A percentile compares a stretch with the other conserved stretches of the same genome.
Conservation (phyloP, 2,329 filamentous ascomycete species). For the Claviceps arundinis region DNA sequence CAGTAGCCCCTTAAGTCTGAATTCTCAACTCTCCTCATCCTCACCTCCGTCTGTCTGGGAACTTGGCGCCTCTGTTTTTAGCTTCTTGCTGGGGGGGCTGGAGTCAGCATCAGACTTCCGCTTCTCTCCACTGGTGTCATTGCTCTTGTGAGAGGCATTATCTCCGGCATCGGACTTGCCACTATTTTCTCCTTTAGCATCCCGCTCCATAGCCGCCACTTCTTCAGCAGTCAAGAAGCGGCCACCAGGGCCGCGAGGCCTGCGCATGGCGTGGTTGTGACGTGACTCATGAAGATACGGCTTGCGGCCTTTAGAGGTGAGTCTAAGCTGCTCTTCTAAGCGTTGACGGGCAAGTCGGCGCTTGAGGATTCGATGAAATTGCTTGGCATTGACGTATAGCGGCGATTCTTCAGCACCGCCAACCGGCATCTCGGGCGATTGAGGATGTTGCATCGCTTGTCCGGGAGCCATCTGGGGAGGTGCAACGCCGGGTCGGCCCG, state of each 20-base stretch:
- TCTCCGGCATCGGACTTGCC: constrained; percentile 19
- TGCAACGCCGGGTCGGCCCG: constrained; percentile 33
- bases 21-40: constrained; percentile 8
- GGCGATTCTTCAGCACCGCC: constrained; percentile 76
- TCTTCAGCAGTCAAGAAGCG: constrained; percentile 95
- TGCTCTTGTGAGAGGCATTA: constrained; percentile 11
- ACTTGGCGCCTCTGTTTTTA: constrained; percentile 34
- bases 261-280: constrained; percentile 95
- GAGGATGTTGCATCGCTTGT: constrained; percentile 53
- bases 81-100: constrained; percentile 40
- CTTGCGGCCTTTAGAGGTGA: constrained; percentile 91
- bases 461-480: constrained; percentile 48
- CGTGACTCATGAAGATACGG: constrained; percentile 95
- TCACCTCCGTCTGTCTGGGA: constrained; percentile 29
- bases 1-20: not conserved
- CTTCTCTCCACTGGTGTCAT: constrained; percentile 34
- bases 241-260: constrained; percentile 84
- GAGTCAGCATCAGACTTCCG: constrained; percentile 44
- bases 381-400: constrained; percentile 95
- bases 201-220: constrained; percentile 75
- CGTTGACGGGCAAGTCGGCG: constrained; percentile 84
- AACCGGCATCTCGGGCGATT: constrained; percentile 68
- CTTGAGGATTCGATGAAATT: constrained; percentile 95
- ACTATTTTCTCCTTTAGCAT: constrained; percentile 27
- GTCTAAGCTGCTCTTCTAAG: constrained; percentile 77